These are phyloP conservation scores for Chaetomidium leptoderma DNA, from an alignment of 495 filamentous ascomycete genomes.

Conservation along the genomic window DNA sequence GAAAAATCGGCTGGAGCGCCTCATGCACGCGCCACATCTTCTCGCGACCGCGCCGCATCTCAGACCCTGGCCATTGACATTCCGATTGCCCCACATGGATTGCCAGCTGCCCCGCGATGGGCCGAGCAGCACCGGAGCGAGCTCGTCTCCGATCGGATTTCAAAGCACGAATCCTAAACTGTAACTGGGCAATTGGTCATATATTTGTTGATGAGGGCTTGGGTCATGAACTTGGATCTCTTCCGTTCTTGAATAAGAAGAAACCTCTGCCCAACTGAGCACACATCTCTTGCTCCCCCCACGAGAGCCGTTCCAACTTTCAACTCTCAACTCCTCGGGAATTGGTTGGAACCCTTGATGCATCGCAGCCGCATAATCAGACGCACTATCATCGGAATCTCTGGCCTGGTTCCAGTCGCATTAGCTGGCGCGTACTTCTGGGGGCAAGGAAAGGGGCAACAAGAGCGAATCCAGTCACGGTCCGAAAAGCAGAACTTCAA, in stretches of 20 bases:
- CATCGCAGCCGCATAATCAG: conserved; percentile 11
- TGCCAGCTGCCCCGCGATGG: conserved; percentile 11
- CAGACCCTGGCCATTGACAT: conserved; percentile 1
- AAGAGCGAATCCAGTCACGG: conserved; percentile 4
- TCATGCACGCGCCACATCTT: conserved; percentile 12
- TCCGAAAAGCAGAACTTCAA: background rate
- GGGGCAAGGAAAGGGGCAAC: conserved; percentile 8
- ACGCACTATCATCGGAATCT: conserved; percentile 19
- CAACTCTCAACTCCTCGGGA: background rate
- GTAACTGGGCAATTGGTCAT: no score
- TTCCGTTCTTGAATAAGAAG: background rate
- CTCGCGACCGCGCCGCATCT: background rate
- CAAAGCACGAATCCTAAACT: conserved; percentile 33
- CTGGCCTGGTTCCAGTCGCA: conserved; percentile 18
- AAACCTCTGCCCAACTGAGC: background rate
- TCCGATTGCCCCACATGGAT: conserved; percentile 9
- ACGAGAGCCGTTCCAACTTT: no score
- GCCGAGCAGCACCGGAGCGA: conserved; percentile 9
- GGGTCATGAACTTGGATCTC: background rate
- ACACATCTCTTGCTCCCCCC: background rate
- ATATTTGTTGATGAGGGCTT: no score
- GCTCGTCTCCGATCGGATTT: conserved; percentile 30
- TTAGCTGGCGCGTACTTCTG: conserved; percentile 24
- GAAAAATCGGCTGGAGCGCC: conserved; percentile 19
- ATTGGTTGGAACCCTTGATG: conserved; percentile 13